Evolutionary conservation across 2,329 filamentous ascomycete genomes (phyloP).

Genomic region (Dactylellina sp.): DNA sequence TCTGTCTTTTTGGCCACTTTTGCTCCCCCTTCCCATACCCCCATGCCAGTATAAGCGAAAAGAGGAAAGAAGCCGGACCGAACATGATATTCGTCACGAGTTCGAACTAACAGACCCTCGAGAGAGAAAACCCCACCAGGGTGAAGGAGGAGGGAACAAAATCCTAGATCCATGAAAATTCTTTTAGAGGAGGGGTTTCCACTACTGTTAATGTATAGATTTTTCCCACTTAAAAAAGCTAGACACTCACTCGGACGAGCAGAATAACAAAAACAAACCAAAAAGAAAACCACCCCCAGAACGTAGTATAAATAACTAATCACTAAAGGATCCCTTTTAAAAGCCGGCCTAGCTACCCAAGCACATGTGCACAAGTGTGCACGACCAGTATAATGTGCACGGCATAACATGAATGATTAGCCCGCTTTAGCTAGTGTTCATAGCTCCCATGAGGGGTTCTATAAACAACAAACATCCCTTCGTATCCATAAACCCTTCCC

Average conservation of each 20-base stretch:
- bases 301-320: too few species aligned
- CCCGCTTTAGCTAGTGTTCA: too few species aligned
- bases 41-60: conserved; percentile 55
- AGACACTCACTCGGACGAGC: not conserved
- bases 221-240: too few species aligned
- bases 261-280: not conserved
- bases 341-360: too few species aligned
- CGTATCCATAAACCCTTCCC: too few species aligned
- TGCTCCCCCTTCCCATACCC: conserved; percentile 14
- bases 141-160: not conserved
- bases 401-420: too few species aligned
- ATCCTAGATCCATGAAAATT: conserved; percentile 36
- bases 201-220: not conserved
- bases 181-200: not conserved
- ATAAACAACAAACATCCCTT: too few species aligned
- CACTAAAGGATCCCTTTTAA: too few species aligned
- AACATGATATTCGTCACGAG: conserved; percentile 57
- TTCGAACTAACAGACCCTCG: not conserved
- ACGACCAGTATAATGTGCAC: too few species aligned
- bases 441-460: too few species aligned
- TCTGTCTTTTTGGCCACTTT: not conserved
- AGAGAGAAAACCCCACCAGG: conserved; percentile 13
- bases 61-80: conserved; percentile 37
- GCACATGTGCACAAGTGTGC: too few species aligned
- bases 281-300: too few species aligned